Percentiles rank a stretch among this genome's conserved stretches.
phyloP scores from a whole-genome alignment of 2,329 filamentous ascomycete species.

The Exophiala xenobiotica region DNA sequence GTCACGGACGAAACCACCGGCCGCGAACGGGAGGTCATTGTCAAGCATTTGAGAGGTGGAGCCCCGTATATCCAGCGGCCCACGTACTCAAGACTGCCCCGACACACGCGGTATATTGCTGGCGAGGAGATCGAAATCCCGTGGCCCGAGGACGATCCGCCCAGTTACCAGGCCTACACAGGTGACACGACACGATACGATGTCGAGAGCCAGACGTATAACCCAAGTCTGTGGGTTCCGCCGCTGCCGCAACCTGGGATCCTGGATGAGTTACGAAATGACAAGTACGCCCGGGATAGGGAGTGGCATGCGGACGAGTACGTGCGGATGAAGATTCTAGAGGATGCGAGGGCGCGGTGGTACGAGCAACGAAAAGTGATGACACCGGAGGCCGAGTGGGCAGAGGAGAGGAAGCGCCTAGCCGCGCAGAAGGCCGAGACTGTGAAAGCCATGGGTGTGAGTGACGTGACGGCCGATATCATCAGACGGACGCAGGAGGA shows the following conservation, averaged over 20 bases:
- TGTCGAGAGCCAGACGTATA: constrained; percentile 58
- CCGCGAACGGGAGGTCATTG: constrained; percentile 67
- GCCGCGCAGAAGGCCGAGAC: constrained; percentile 9
- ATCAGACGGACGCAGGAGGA: constrained; percentile 5
- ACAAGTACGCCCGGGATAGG: constrained; percentile 17
- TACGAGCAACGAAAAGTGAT: constrained; percentile 22
- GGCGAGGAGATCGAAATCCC: constrained; percentile 65
- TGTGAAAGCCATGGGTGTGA: constrained; percentile 11
- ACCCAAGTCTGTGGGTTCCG: constrained; percentile 15
- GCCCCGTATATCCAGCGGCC: constrained; percentile 53
- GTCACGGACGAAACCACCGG: constrained; percentile 57
- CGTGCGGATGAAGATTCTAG: constrained; percentile 28
- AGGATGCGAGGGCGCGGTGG: constrained; percentile 28
- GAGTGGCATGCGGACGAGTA: constrained; percentile 27
- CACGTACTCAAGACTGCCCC: constrained; percentile 44
- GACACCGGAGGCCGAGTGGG: constrained; percentile 13
- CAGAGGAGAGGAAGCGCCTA: constrained; percentile 9
- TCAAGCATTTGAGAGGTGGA: constrained; percentile 65
- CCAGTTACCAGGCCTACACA: constrained; percentile 54
- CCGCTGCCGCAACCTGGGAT: constrained; percentile 13
- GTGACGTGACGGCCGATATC: constrained; percentile 6
- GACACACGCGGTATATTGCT: constrained; percentile 58
- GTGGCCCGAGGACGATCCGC: constrained; percentile 63
- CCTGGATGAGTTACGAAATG: constrained; percentile 15
- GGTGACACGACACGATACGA: constrained; percentile 73